Evolutionary conservation across 768 basidiomycete species (phyloP).

Genomic region (Pisolithus orientalis): DNA sequence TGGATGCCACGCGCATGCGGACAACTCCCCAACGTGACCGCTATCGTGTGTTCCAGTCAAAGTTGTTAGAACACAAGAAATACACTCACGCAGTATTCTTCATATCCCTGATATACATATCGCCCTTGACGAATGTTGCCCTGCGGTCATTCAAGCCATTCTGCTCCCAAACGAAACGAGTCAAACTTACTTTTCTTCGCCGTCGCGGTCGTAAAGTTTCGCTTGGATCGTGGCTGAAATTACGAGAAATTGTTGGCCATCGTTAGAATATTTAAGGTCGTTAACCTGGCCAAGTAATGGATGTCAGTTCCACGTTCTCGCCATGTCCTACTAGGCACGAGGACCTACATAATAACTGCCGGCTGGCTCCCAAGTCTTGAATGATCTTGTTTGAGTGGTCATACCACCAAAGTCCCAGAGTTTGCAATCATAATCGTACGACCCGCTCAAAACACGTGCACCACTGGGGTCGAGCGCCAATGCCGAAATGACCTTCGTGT

Average conservation of each 20-base stretch:
- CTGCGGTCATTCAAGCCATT: constrained; percentile 52
- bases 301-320: background rate
- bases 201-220: constrained; percentile 87
- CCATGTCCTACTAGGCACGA: background rate
- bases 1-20: constrained; percentile 91
- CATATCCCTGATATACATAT: constrained; percentile 98
- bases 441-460: constrained; percentile 84
- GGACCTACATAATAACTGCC: constrained; percentile 79
- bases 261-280: constrained; percentile 84
- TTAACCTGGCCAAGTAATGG: constrained; percentile 53
- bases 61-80: constrained; percentile 5
- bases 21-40: constrained; percentile 91
- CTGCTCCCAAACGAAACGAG: constrained; percentile 15
- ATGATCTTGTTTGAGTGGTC: constrained; percentile 84
- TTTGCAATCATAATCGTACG: constrained; percentile 97
- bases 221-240: constrained; percentile 86
- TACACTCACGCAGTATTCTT: constrained; percentile 86
- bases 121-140: constrained; percentile 84
- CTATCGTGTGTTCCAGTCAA: constrained; percentile 34
- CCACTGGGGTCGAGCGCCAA: constrained; percentile 91
- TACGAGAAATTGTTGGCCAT: constrained; percentile 79
- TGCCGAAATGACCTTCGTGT: constrained; percentile 92
- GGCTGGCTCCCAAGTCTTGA: constrained; percentile 94
- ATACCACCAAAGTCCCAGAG: constrained; percentile 99
- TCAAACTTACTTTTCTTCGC: constrained; percentile 78